phyloP scores from a whole-genome alignment of 164 flowering plant species.

The Brasenia schreberi region DNA sequence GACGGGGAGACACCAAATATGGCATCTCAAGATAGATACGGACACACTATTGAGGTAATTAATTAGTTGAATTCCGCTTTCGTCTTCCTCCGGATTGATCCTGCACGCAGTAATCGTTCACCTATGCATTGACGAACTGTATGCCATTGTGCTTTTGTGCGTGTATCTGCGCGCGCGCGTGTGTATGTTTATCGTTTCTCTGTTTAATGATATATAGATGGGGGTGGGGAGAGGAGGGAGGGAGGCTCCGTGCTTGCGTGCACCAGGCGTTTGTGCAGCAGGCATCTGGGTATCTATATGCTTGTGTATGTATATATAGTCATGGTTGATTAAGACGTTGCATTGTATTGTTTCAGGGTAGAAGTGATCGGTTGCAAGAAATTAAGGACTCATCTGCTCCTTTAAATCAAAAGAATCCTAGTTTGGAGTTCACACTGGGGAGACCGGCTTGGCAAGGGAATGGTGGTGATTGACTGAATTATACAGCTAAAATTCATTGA shows the following conservation, averaged over 20 bases:
- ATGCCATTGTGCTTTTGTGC: not conserved
- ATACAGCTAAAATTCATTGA: not conserved
- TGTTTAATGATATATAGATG: not conserved
- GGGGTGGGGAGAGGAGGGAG: too few relatives aligned
- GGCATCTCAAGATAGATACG: constrained; percentile 24
- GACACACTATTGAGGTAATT: constrained; percentile 34
- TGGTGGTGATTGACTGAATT: constrained; percentile 17
- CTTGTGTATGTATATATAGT: not conserved
- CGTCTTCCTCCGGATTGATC: not conserved
- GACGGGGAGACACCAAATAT: constrained; percentile 20
- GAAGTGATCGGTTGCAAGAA: not conserved
- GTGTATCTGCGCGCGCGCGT: not conserved
- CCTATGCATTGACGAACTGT: not conserved
- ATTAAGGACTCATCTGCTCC: constrained; percentile 4
- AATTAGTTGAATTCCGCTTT: not conserved
- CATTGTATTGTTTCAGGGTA: not conserved
- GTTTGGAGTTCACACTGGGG: constrained; percentile 74
- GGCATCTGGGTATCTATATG: not conserved
- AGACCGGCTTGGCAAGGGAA: constrained; percentile 52
- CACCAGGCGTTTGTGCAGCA: too few relatives aligned
- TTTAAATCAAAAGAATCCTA: constrained; percentile 31
- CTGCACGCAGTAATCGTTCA: not conserved
- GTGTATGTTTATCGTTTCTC: not conserved
- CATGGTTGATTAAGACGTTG: not conserved
- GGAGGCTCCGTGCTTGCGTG: too few relatives aligned